Evolutionary conservation across 352 stramenopile species (phyloP), one percentile per base, ranked within the genome.

Genomic region (Phytophthora pluvialis): DNA sequence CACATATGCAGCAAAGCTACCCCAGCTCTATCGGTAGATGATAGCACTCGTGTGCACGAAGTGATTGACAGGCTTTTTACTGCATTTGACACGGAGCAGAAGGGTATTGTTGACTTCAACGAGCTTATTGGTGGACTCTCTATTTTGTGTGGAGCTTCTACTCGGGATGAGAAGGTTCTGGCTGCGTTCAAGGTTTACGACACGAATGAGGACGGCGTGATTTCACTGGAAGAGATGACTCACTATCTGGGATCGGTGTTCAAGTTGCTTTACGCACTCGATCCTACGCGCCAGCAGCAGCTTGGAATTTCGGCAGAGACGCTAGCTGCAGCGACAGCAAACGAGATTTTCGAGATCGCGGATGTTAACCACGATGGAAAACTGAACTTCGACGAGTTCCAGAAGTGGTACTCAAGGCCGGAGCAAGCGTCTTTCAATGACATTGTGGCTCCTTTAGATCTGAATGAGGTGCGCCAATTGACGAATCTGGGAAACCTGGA

Each of bases 121-220:
- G 86, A 97, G 38, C 76, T 97, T 10, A 75, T 86, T 2, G 89
- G 86, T 52, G 83, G 86, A 0, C 44, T 94, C 0, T 94, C 86
- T 1, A 83, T 93, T 44, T 50, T 94, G 29, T 94, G 86, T 25
- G 77, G 79, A 15, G 79, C 75, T 43, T 72, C 66, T 15, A 76
- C 54, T 46, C 80, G 73, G 9, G 80, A 94, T 46, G 75, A 76
- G 4, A 95, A 91, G 32, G 80, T 94, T 16, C 60, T 83, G 35
- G 81, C 83, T 5, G 89, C 86, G 1, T 96, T 97, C 62, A 83
- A 93, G 54, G 70, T 96, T 18, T 95, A 95, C 40, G 89, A 97
- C 64, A 79, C 70, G 21, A 90, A 96, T 64, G 77, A 75, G 12
- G 88, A 96, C 47, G 90, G 90, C 2, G 74, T 92, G 33, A 94